Evolutionary conservation across 169 alveolate genomes (phyloP).

Genomic region (Plasmodium falciparum): DNA sequence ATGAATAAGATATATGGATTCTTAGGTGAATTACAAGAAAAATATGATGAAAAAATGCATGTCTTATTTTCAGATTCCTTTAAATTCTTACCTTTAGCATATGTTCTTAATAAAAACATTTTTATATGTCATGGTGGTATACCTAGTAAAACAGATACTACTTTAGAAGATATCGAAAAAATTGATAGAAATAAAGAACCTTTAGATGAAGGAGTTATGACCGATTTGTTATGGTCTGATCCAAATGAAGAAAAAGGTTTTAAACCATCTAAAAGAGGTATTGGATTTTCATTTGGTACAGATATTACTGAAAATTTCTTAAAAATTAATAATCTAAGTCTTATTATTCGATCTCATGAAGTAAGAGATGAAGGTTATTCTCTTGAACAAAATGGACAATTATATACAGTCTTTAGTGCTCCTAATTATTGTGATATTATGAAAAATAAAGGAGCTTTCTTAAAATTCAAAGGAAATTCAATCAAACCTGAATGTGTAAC

Average conservation of each 20-base stretch:
- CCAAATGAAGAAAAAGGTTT: slow-evolving; percentile 97
- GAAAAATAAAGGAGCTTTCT: slow-evolving; percentile 98
- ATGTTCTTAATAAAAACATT: slow-evolving; percentile 94
- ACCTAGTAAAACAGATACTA: slow-evolving; percentile 96
- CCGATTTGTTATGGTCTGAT: slow-evolving; percentile 98
- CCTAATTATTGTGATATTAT: slow-evolving; percentile 99
- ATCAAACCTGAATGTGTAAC: slow-evolving; percentile 88
- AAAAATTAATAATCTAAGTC: slow-evolving; percentile 91
- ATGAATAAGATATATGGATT: slow-evolving; percentile 99
- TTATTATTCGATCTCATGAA: slow-evolving; percentile 98
- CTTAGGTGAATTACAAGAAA: slow-evolving; percentile 97
- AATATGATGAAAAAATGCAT: slow-evolving; percentile 96
- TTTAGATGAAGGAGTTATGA: slow-evolving; percentile 95
- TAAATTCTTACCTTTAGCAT: slow-evolving; percentile 97
- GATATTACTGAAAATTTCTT: slow-evolving; percentile 96
- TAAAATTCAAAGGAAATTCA: slow-evolving; percentile 70
- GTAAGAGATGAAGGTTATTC: slow-evolving; percentile 98
- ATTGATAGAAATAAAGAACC: slow-evolving; percentile 96
- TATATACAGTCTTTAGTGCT: slow-evolving; percentile 98
- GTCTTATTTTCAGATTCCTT: slow-evolving; percentile 93
- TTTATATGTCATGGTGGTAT: slow-evolving; percentile 99
- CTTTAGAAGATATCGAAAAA: slow-evolving; percentile 93
- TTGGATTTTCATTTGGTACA: slow-evolving; percentile 97
- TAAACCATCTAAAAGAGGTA: slow-evolving; percentile 98
- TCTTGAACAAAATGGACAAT: slow-evolving; percentile 96